Evolutionary conservation across 768 basidiomycete species (phyloP).

Genomic region (Suillus sp.): DNA sequence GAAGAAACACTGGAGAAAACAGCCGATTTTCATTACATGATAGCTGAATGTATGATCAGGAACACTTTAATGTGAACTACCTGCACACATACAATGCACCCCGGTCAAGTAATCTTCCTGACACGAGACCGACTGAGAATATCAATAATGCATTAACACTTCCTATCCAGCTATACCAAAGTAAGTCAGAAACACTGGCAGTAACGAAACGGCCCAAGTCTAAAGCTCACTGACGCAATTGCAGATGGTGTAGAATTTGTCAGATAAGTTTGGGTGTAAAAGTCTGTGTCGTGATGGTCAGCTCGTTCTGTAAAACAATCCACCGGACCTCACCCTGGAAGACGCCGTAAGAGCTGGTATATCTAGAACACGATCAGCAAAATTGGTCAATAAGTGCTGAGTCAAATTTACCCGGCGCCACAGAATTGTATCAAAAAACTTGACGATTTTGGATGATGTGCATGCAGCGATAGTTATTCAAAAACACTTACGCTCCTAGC

Average conservation of each 20-base stretch:
- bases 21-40: slow-evolving; percentile 46
- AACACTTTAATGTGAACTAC: not conserved
- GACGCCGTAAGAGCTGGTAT: slow-evolving; percentile 41
- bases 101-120: slow-evolving; percentile 51
- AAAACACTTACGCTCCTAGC: slow-evolving; percentile 25
- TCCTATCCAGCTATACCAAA: slow-evolving; percentile 44
- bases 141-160: slow-evolving; percentile 49
- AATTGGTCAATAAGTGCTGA: not conserved
- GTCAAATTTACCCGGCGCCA: slow-evolving; percentile 35
- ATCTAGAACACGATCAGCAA: slow-evolving; percentile 22
- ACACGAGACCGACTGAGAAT: slow-evolving; percentile 45
- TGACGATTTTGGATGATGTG: slow-evolving; percentile 7
- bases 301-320: not conserved
- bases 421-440: slow-evolving; percentile 41
- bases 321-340: slow-evolving; percentile 36
- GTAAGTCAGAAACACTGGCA: slow-evolving; percentile 2
- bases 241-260: slow-evolving; percentile 37
- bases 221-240: slow-evolving; percentile 34
- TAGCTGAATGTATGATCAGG: slow-evolving; percentile 31
- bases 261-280: slow-evolving; percentile 40
- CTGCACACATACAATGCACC: slow-evolving; percentile 47
- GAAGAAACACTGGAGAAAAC: slow-evolving; percentile 43
- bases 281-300: slow-evolving; percentile 29
- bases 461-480: not conserved
- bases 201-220: not conserved